Evolutionary conservation across 441 rosid genomes (phyloP).

Genomic region (Dalechampia spathulata): DNA sequence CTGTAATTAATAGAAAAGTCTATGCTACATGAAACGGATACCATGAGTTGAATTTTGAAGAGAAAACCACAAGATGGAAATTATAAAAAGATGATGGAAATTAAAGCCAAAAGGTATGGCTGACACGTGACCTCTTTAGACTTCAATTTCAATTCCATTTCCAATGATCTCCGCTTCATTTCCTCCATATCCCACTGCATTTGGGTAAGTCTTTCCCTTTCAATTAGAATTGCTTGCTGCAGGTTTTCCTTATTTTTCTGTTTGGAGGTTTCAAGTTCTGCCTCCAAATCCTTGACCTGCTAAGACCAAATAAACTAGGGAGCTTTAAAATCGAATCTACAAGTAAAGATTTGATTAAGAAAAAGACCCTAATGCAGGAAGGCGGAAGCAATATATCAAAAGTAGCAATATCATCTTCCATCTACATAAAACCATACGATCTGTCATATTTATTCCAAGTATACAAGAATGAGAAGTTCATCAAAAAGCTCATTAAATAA

Average conservation of each 20-base stretch:
- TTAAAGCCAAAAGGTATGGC: slow-evolving; percentile 4
- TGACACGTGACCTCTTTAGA: slow-evolving; percentile 49
- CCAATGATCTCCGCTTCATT: slow-evolving; percentile 64
- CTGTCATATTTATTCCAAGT: too few species aligned
- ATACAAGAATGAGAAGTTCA: too few species aligned
- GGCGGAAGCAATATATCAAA: not conserved
- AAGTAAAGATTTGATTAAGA: not conserved
- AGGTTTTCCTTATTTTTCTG: slow-evolving; percentile 82
- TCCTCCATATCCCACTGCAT: slow-evolving; percentile 99
- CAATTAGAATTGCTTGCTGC: slow-evolving; percentile 79
- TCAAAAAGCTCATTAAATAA: too few species aligned
- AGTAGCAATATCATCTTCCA: not conserved
- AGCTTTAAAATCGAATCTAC: too few species aligned
- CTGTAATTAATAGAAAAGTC: too few species aligned
- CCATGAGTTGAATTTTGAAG: not conserved
- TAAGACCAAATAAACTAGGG: too few species aligned
- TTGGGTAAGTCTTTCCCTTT: slow-evolving; percentile 82
- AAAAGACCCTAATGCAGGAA: not conserved
- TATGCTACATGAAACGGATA: too few species aligned
- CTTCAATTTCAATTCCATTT: slow-evolving; percentile 83
- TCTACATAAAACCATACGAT: not conserved
- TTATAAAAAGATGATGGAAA: not conserved
- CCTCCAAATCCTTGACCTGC: slow-evolving; percentile 94
- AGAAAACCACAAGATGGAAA: not conserved
- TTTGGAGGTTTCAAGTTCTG: slow-evolving; percentile 86